Evolutionary conservation across 495 filamentous ascomycete genomes (phyloP), one percentile per base, ranked within the genome.

Genomic region (Talaromyces liani): DNA sequence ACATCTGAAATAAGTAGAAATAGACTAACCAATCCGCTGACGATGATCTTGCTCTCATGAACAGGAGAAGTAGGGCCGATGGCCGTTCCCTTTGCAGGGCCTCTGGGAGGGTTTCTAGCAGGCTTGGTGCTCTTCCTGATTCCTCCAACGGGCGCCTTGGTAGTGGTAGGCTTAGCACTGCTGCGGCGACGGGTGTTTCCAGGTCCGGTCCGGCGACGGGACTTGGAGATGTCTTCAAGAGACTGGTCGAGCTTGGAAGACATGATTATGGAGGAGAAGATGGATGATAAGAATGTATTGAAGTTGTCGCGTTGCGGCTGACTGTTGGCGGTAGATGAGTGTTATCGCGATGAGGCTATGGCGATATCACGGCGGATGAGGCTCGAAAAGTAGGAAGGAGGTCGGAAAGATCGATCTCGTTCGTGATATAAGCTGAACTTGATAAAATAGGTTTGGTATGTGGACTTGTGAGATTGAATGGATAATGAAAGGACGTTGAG

Each of bases 171-270:
- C 70, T 84, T 82, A n/a, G 80, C 70, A 63, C 83, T 77, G 27
- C 78, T 76, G 39, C 74, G 73, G 62, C 79, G 79, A 69, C 81
- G 79, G 71, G 82, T 77, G 67, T 81, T 78, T 63, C 83, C 80
- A 68, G 79, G 79, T 71, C 72, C 78, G 58, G 77, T 80, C 69
- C 85, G 82, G 68, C 84, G 83, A 67, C 86, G 85, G 73, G 84
- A 87, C 69, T 87, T 89, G 83, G 97, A 84, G 75, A 98, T 96
- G 77, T 97, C 91, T 74, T 98, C 94, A 63, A 98, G 87, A 79
- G 92, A 91, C 80, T 92, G 85, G 74, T 97, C 91, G 67, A 98
- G 87, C 79, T 97, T 98, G 75, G 84, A 86, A 80, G 92, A 91
- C 92, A 96, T 96, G 62, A 66, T 86, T 77, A 75, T 70, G 67